phyloP scores from a whole-genome alignment of 2,329 filamentous ascomycete species.

The Elsinoe fawcettii region DNA sequence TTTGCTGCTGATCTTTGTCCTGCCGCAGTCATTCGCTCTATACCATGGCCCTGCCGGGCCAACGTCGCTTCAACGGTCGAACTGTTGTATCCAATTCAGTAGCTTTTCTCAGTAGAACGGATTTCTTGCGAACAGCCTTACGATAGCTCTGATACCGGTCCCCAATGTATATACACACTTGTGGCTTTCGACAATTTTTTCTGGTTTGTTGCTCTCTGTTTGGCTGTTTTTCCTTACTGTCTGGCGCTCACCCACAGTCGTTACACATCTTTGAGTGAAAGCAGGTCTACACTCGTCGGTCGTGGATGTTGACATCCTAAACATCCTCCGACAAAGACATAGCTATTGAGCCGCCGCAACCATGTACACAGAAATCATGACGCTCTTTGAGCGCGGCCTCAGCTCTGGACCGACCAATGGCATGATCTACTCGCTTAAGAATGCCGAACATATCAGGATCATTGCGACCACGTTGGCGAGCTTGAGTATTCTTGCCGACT shows the following conservation, averaged over 20 bases:
- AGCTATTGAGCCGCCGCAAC: background rate
- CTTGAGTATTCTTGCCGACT: slow-evolving; percentile 8
- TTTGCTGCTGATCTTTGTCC: background rate
- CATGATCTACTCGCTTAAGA: slow-evolving; percentile 3
- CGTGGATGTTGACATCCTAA: background rate
- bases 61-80: slow-evolving; percentile 9
- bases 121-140: slow-evolving; percentile 13
- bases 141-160: background rate
- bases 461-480: background rate
- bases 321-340: background rate
- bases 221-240: too few relatives aligned
- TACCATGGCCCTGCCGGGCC: slow-evolving; percentile 9
- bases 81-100: slow-evolving; percentile 12
- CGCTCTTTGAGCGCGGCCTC: slow-evolving; percentile 7
- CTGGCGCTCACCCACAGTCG: background rate
- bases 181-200: background rate
- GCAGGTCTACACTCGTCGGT: slow-evolving; percentile 1
- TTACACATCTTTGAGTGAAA: background rate
- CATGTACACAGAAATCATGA: background rate
- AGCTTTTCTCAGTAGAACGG: slow-evolving; percentile 12
- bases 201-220: background rate
- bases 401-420: background rate
- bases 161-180: slow-evolving; percentile 5
- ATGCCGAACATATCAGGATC: slow-evolving; percentile 9
- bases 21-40: background rate